A percentile compares a stretch with the other conserved stretches of the same genome.
These are phyloP conservation scores for Syzygium syzygioides DNA, from an alignment of 441 rosid species.

Conservation along the genomic window DNA sequence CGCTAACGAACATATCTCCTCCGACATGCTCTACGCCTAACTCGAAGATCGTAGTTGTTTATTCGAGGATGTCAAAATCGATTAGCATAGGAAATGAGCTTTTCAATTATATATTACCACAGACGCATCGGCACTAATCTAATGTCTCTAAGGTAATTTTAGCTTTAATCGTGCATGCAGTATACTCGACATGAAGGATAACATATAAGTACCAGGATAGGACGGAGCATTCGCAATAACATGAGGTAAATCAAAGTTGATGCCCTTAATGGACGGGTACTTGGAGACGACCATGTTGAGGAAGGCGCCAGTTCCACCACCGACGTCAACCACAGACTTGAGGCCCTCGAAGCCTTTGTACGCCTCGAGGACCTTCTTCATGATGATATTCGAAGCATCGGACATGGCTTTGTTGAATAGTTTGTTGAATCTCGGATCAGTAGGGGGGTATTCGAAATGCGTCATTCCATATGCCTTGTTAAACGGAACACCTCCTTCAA, in stretches of 20 bases:
- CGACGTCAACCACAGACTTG: neutral
- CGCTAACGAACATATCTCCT: slow-evolving; percentile 3
- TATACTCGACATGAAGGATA: neutral
- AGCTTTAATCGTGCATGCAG: neutral
- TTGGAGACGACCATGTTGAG: neutral
- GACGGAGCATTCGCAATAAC: neutral
- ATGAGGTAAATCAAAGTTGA: slow-evolving; percentile 3
- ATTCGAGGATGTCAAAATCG: neutral
- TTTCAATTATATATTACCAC: neutral
- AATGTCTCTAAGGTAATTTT: neutral
- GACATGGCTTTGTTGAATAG: slow-evolving; percentile 3
- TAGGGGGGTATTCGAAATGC: neutral
- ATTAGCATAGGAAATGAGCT: neutral
- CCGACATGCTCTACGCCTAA: neutral
- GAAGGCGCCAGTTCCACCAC: neutral
- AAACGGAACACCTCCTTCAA: slow-evolving; percentile 3
- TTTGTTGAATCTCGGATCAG: neutral
- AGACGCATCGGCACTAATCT: neutral
- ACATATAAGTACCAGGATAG: neutral
- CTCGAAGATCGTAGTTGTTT: neutral
- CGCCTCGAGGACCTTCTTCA: neutral
- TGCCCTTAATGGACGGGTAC: slow-evolving; percentile 1
- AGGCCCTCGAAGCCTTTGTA: neutral
- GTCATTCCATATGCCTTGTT: slow-evolving; percentile 1
- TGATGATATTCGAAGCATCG: neutral